Percentiles rank a stretch among this genome's conserved stretches.
Evolutionary conservation across 306 rosid genomes (phyloP).

Genomic region (Citrullus colocynthis): DNA sequence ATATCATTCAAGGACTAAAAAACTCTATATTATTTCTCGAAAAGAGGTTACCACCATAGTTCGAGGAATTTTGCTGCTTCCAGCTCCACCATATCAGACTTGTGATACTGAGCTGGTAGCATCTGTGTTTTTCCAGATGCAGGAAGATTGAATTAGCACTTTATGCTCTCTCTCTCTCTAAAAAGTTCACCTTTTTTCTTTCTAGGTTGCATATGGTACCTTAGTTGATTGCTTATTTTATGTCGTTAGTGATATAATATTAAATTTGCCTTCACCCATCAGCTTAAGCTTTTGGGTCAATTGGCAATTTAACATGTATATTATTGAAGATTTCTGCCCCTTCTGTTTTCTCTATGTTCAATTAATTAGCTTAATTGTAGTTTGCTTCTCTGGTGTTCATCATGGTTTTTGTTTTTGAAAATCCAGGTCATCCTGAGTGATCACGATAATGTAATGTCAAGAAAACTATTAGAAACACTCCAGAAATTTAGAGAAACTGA

Average conservation of each 20-base stretch:
- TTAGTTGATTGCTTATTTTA: neutral
- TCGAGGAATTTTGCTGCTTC: neutral
- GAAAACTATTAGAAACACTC: conserved; percentile 51
- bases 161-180: neutral
- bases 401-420: conserved; percentile 13
- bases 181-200: neutral
- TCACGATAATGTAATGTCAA: conserved; percentile 72
- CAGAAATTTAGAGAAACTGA: conserved; percentile 56
- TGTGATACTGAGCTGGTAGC: neutral
- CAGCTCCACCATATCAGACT: neutral
- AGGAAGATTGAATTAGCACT: neutral
- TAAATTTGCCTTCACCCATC: too few relatives aligned
- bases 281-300: too few relatives aligned
- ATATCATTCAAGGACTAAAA: too few relatives aligned
- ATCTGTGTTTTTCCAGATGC: neutral
- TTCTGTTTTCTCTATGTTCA: neutral
- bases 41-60: neutral
- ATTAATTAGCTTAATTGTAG: neutral
- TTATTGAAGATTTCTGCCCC: neutral
- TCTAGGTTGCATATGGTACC: neutral
- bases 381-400: neutral
- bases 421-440: conserved; percentile 47
- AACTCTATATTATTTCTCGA: too few relatives aligned
- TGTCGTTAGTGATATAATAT: too few relatives aligned
- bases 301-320: neutral